Conservation (phyloP, 2,329 filamentous ascomycete genomes). For the Scolecobasidium constrictum region DNA sequence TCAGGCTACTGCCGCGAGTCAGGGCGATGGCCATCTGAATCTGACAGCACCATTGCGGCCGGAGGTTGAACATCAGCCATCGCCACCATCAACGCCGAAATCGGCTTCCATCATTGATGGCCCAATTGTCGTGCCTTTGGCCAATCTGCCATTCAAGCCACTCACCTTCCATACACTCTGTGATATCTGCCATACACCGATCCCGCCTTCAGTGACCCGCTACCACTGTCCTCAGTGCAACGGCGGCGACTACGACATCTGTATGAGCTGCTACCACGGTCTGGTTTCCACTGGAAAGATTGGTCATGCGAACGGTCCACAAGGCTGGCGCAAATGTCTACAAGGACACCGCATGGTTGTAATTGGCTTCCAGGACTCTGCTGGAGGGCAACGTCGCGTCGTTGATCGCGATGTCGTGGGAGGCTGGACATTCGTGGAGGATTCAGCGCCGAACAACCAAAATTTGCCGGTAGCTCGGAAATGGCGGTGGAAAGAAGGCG, state of each 20-base stretch:
- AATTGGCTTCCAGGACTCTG: conserved; percentile 60
- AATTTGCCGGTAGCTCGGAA: conserved; percentile 9
- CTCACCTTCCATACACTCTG: conserved; percentile 66
- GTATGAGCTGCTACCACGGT: conserved; percentile 62
- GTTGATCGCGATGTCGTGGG: conserved; percentile 67
- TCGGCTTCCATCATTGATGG: conserved; percentile 29
- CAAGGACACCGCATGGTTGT: conserved; percentile 76
- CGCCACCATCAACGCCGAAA: conserved; percentile 25
- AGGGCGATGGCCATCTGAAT: not conserved
- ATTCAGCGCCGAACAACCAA: conserved; percentile 25
- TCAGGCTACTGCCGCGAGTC: not conserved
- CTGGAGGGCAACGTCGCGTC: conserved; percentile 55
- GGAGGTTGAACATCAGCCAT: conserved; percentile 23
- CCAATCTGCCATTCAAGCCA: conserved; percentile 44
- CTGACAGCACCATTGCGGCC: conserved; percentile 7
- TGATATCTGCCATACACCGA: conserved; percentile 64
- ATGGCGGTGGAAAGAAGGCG: conserved; percentile 25
- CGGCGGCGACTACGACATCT: conserved; percentile 80
- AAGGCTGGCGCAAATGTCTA: conserved; percentile 75
- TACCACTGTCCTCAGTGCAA: conserved; percentile 75
- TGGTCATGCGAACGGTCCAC: conserved; percentile 61
- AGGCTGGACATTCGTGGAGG: conserved; percentile 56
- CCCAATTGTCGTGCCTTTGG: conserved; percentile 19
- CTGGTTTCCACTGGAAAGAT: conserved; percentile 55
- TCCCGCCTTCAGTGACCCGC: conserved; percentile 56